These are phyloP conservation scores for Apophysomyces ossiformis DNA, from an alignment of 371 early-diverging fungal genomes.

Conservation along the genomic window DNA sequence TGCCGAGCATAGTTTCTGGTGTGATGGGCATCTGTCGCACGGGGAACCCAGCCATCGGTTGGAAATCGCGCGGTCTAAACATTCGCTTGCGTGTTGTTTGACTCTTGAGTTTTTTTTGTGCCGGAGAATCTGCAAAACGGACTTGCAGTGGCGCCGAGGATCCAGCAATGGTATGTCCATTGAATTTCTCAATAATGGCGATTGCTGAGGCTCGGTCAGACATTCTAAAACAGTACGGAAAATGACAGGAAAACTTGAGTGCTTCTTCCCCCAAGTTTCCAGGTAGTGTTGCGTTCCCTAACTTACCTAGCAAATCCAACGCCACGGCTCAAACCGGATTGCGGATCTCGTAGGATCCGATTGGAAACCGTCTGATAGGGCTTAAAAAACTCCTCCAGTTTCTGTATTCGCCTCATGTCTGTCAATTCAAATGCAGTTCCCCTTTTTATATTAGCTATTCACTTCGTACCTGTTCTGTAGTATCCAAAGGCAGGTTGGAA, in stretches of 20 bases:
- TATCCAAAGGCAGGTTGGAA: conserved; percentile 76
- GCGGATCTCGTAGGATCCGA: conserved; percentile 70
- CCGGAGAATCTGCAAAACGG: conserved; percentile 81
- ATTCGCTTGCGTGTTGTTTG: conserved; percentile 47
- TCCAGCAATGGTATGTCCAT: conserved; percentile 63
- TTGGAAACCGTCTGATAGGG: conserved; percentile 73
- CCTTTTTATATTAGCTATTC: neutral
- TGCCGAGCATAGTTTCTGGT: conserved; percentile 54
- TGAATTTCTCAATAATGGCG: conserved; percentile 70
- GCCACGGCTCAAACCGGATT: conserved; percentile 63
- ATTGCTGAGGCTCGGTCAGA: conserved; percentile 69
- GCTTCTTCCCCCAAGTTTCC: neutral
- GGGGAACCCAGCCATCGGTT: conserved; percentile 41
- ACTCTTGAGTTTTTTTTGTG: conserved; percentile 78
- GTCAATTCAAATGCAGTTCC: neutral
- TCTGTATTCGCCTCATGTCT: conserved; percentile 28
- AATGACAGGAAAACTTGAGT: conserved; percentile 4
- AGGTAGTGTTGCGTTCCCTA: neutral
- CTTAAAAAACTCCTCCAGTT: conserved; percentile 65
- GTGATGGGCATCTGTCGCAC: conserved; percentile 50
- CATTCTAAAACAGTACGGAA: conserved; percentile 48
- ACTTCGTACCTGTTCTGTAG: conserved; percentile 67
- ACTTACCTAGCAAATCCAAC: conserved; percentile 80
- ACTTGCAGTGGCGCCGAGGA: conserved; percentile 73
- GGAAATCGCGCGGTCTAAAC: conserved; percentile 45